Evolutionary conservation across 192 early-diverging fungal genomes (phyloP).

Genomic region (Lunasporangiospora selenospora): DNA sequence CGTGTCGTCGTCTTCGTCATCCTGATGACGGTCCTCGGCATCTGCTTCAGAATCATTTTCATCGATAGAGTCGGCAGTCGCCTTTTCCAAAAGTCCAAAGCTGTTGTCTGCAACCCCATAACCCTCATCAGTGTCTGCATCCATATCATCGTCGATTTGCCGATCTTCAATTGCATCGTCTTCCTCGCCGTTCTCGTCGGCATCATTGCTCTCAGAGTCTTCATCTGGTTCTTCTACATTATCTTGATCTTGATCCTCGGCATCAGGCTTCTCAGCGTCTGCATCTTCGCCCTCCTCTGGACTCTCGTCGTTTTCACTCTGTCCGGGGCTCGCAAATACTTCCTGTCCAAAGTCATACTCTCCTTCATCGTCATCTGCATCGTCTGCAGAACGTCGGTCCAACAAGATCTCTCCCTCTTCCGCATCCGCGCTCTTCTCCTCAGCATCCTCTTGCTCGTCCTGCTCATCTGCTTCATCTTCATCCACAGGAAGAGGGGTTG

Average conservation of each 20-base stretch:
- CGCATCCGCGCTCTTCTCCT: background rate
- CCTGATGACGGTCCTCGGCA: background rate
- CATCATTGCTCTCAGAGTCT: too few species aligned
- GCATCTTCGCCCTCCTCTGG: conserved; percentile 1
- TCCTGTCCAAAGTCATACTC: background rate
- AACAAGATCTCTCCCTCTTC: background rate
- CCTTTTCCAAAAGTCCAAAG: too few species aligned
- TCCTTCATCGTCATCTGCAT: background rate
- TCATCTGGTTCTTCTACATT: conserved; percentile 2
- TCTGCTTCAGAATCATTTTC: conserved; percentile 3
- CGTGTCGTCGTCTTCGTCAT: too few species aligned
- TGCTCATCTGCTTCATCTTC: conserved; percentile 3
- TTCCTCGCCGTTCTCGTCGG: background rate
- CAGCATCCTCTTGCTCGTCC: background rate
- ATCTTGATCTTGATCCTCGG: background rate
- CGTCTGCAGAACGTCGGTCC: background rate
- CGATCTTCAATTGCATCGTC: background rate
- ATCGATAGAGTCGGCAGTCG: too few species aligned
- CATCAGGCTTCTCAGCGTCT: background rate
- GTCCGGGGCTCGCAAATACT: too few species aligned
- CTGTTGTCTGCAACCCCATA: background rate
- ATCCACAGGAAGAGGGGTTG: conserved; percentile 20
- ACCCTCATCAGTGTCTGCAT: background rate
- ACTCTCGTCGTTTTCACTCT: background rate
- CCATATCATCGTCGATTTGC: background rate